Evolutionary conservation across 805 yeast species (phyloP).

Genomic region (Starmerella bombi): DNA sequence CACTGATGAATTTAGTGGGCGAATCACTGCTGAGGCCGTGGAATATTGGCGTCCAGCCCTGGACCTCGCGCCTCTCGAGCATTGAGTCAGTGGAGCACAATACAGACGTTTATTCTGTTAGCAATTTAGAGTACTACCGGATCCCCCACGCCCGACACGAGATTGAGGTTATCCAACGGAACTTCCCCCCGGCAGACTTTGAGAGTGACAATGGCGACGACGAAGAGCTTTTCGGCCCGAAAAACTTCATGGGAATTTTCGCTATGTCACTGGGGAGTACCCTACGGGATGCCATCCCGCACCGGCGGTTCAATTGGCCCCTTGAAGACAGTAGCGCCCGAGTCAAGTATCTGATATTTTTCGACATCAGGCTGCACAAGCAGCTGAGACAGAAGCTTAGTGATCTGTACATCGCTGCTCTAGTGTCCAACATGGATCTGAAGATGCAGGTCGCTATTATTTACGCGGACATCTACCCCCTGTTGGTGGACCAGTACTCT

Average conservation of each 20-base stretch:
- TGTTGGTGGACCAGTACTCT: conserved; percentile 55
- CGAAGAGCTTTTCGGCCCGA: conserved; percentile 13
- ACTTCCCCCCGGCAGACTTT: not conserved
- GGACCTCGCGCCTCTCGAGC: not conserved
- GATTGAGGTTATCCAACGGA: not conserved
- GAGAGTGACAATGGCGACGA: not conserved
- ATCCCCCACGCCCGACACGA: not conserved
- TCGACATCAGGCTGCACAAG: conserved; percentile 66
- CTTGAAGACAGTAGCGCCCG: conserved; percentile 25
- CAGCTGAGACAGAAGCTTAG: conserved; percentile 43
- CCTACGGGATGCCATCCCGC: not conserved
- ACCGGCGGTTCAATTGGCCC: conserved; percentile 7
- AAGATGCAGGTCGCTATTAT: conserved; percentile 56
- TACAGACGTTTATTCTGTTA: not conserved
- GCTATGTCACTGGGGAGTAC: not conserved
- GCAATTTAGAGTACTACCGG: not conserved
- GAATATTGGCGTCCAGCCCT: conserved; percentile 25
- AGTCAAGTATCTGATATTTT: conserved; percentile 45
- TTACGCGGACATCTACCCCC: conserved; percentile 73
- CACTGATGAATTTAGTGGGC: conserved; percentile 40
- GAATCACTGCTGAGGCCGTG: conserved; percentile 49
- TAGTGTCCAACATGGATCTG: conserved; percentile 47
- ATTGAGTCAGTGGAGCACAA: no score
- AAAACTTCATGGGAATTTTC: not conserved
- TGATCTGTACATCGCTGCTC: conserved; percentile 49